Conservation (phyloP, 768 basidiomycete species). For the Panus rudis region DNA sequence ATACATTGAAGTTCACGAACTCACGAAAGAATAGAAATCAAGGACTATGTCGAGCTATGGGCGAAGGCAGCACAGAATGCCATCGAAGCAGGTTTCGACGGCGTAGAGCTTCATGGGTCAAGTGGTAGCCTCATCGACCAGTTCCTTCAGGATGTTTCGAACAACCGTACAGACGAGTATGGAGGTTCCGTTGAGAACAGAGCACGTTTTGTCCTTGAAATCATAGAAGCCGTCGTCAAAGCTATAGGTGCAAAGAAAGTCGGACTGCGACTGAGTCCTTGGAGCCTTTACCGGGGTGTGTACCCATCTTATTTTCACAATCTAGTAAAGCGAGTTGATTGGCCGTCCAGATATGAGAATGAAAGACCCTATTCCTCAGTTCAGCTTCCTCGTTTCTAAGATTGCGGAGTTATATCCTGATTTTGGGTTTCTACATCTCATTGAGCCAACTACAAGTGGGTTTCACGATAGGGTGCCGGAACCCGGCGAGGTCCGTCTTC, state of each 20-base stretch:
- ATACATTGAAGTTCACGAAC: slow-evolving; percentile 1
- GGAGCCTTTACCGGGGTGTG: slow-evolving; percentile 16
- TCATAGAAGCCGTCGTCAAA: slow-evolving; percentile 28
- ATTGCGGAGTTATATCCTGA: slow-evolving; percentile 34
- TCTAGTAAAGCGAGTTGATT: neutral
- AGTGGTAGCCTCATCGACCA: slow-evolving; percentile 30
- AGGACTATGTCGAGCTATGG: slow-evolving; percentile 29
- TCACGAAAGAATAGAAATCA: slow-evolving; percentile 17
- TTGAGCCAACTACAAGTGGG: slow-evolving; percentile 19
- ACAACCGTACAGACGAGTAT: slow-evolving; percentile 40
- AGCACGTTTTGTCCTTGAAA: slow-evolving; percentile 35
- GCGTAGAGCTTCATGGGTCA: slow-evolving; percentile 19
- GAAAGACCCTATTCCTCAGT: slow-evolving; percentile 48
- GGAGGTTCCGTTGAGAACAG: slow-evolving; percentile 43
- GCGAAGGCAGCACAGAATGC: slow-evolving; percentile 18
- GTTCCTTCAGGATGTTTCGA: slow-evolving; percentile 31
- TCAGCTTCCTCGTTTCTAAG: slow-evolving; percentile 38
- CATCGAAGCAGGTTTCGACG: slow-evolving; percentile 23
- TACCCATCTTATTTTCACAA: neutral
- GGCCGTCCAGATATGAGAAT: slow-evolving; percentile 35
- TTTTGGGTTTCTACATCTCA: slow-evolving; percentile 32
- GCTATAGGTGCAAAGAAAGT: slow-evolving; percentile 33
- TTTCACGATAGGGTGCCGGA: slow-evolving; percentile 1
- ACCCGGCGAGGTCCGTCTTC: slow-evolving; percentile 11
- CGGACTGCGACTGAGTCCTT: slow-evolving; percentile 35